A percentile compares a stretch with the other conserved stretches of the same genome.
Conservation (phyloP, 75 land plant genomes). For the Ceratopteris richardii region DNA sequence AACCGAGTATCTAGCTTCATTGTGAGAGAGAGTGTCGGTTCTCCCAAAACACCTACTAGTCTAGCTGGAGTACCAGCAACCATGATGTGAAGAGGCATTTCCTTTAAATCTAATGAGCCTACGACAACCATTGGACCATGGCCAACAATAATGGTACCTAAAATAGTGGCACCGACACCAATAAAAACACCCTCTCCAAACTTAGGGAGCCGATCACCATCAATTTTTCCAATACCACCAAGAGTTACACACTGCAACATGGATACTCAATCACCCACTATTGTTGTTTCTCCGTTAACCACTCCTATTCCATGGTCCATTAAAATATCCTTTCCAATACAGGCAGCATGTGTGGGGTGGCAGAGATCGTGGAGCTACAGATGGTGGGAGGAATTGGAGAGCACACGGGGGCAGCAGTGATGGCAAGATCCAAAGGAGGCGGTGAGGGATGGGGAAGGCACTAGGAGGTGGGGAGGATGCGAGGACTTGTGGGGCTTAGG, state of each 20-base stretch:
- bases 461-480: too few species aligned
- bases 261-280: conserved; percentile 82
- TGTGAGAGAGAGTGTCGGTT: conserved; percentile 66
- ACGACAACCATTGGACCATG: conserved; percentile 87
- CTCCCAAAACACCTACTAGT: conserved; percentile 57
- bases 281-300: conserved; percentile 88
- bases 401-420: too few species aligned
- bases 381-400: too few species aligned
- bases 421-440: too few species aligned
- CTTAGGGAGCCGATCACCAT: conserved; percentile 87
- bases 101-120: conserved; percentile 74
- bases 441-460: too few species aligned
- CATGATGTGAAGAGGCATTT: conserved; percentile 83
- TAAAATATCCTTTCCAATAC: conserved; percentile 75
- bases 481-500: too few species aligned
- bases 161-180: conserved; percentile 81
- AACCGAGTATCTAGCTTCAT: conserved; percentile 75
- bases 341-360: conserved; percentile 45
- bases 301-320: conserved; percentile 89
- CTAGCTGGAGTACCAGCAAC: conserved; percentile 83
- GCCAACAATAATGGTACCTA: conserved; percentile 76
- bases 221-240: conserved; percentile 83
- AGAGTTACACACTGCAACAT: conserved; percentile 89
- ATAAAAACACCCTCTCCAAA: conserved; percentile 72
- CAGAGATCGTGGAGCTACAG: too few species aligned